Evolutionary conservation across 768 basidiomycete genomes (phyloP).

Genomic region (Russula griseocarnosa): DNA sequence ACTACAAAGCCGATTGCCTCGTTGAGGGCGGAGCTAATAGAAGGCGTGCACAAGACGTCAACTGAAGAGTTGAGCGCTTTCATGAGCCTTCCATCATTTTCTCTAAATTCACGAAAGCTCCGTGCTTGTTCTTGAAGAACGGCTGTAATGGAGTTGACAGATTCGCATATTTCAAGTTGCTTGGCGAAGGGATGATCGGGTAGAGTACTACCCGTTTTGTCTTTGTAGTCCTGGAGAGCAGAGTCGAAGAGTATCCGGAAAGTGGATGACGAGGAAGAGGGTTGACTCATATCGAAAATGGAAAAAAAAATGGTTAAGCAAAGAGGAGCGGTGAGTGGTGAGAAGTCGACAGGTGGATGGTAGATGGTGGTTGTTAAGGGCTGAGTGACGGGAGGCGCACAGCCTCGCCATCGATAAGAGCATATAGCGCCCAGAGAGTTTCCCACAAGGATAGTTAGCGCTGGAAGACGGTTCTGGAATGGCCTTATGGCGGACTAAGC

Average conservation of each 20-base stretch:
- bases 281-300: too few species aligned
- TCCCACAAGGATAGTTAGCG: too few species aligned
- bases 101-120: neutral
- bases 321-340: too few species aligned
- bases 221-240: neutral
- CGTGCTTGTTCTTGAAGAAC: neutral
- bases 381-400: too few species aligned
- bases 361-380: too few species aligned
- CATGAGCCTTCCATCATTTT: neutral
- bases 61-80: neutral
- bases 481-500: too few species aligned
- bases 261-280: too few species aligned
- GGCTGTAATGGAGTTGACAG: neutral
- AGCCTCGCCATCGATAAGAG: too few species aligned
- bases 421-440: too few species aligned
- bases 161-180: neutral
- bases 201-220: neutral
- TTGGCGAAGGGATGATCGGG: neutral
- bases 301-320: too few species aligned
- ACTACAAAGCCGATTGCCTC: neutral
- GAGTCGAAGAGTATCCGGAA: neutral
- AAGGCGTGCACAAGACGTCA: neutral
- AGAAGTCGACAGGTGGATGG: too few species aligned
- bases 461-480: too few species aligned
- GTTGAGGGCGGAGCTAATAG: neutral